phyloP scores from a whole-genome alignment of 768 basidiomycete genomes.

The Ramaria sp. region DNA sequence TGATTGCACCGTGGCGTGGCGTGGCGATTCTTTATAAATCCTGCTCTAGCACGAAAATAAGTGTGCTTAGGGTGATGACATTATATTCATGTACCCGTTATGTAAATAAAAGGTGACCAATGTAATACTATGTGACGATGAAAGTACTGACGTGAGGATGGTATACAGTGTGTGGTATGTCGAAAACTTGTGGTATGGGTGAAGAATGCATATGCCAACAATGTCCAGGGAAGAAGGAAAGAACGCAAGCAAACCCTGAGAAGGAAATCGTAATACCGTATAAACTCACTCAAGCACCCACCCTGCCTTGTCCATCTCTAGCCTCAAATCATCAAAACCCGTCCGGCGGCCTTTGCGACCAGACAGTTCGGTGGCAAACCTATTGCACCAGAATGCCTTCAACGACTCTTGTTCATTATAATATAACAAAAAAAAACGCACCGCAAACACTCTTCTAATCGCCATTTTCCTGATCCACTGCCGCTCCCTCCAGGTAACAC shows the following conservation, averaged over 20 bases:
- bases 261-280: not conserved
- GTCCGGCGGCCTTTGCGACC: slow-evolving; percentile 59
- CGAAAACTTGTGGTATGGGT: not conserved
- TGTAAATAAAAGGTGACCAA: too few relatives aligned
- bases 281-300: slow-evolving; percentile 47
- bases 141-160: too few relatives aligned
- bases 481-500: slow-evolving; percentile 15
- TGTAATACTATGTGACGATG: too few relatives aligned
- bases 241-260: too few relatives aligned
- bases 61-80: too few relatives aligned
- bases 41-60: too few relatives aligned
- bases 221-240: too few relatives aligned
- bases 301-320: slow-evolving; percentile 64
- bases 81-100: too few relatives aligned
- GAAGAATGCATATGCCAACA: not conserved
- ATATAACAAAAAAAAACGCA: slow-evolving; percentile 19
- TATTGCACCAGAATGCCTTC: slow-evolving; percentile 17
- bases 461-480: slow-evolving; percentile 43
- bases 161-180: not conserved
- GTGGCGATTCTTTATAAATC: too few relatives aligned
- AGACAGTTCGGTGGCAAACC: slow-evolving; percentile 78
- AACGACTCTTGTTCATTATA: not conserved
- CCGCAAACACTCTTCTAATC: slow-evolving; percentile 75
- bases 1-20: too few relatives aligned
- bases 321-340: slow-evolving; percentile 57